A percentile compares a stretch with the other conserved stretches of the same genome.
Evolutionary conservation across 2,329 filamentous ascomycete species (phyloP).

Genomic region (Colletotrichum cordylinicola): DNA sequence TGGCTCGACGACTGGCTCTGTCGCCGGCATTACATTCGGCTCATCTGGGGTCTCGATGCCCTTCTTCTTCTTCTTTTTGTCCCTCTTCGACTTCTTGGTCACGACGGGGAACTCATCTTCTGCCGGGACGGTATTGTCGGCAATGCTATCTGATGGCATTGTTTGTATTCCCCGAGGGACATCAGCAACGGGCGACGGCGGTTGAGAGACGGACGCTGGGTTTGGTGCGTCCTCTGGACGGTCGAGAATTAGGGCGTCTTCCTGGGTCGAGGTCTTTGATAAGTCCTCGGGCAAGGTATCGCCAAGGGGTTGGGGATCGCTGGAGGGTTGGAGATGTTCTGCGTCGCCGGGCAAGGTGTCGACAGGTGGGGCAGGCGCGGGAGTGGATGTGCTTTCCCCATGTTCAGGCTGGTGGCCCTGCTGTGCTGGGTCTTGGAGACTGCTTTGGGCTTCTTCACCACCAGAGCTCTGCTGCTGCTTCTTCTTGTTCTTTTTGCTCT

Average conservation of each 20-base stretch:
- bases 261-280: not conserved
- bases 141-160: conserved; percentile 1
- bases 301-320: not conserved
- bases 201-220: not conserved
- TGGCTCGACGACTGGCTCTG: not conserved
- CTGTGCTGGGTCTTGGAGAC: not conserved
- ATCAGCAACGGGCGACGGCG: not conserved
- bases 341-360: not conserved
- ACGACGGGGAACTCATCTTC: conserved; percentile 25
- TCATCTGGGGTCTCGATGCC: conserved; percentile 22
- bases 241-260: not conserved
- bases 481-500: conserved; percentile 35
- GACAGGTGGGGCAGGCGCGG: not conserved
- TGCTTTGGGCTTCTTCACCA: not conserved
- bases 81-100: conserved; percentile 31
- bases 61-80: conserved; percentile 25
- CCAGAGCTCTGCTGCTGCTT: conserved; percentile 23
- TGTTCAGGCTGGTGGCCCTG: not conserved
- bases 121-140: conserved; percentile 18
- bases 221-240: not conserved
- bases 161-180: not conserved
- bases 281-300: not conserved
- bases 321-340: not conserved
- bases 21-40: not conserved
- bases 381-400: not conserved